Percentiles rank a stretch among this genome's conserved stretches.
Evolutionary conservation across 2,329 filamentous ascomycete genomes (phyloP).

Genomic region (Salinomyces thailandicus): DNA sequence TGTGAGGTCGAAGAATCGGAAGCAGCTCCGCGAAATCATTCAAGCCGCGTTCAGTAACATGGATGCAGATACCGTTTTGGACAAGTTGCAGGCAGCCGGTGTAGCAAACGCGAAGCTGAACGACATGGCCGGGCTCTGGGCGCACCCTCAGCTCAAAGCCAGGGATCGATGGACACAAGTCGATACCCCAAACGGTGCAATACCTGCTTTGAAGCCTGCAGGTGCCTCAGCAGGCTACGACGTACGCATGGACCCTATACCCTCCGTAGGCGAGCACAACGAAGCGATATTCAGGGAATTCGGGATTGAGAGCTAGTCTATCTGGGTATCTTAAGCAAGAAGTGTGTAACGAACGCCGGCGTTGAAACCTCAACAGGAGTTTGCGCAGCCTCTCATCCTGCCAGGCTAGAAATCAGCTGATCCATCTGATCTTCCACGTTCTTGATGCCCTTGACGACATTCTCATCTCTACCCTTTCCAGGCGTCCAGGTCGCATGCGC

Average conservation of each 20-base stretch:
- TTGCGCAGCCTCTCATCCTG: too few relatives aligned
- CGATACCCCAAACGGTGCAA: conserved; percentile 35
- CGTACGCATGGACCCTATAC: conserved; percentile 37
- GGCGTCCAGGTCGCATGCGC: conserved; percentile 81
- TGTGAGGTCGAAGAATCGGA: conserved; percentile 37
- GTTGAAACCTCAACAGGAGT: background rate
- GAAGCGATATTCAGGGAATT: conserved; percentile 36
- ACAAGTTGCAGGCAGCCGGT: conserved; percentile 36
- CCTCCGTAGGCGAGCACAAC: conserved; percentile 43
- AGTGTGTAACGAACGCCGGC: too few relatives aligned
- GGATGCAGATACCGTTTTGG: conserved; percentile 32
- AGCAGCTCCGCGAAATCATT: conserved; percentile 38
- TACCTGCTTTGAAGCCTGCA: conserved; percentile 43
- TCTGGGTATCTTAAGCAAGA: conserved; percentile 43
- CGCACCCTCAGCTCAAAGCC: conserved; percentile 43
- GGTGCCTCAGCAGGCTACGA: conserved; percentile 29
- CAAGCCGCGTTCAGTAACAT: conserved; percentile 31
- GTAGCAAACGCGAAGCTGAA: conserved; percentile 49
- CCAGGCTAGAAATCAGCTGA: conserved; percentile 14
- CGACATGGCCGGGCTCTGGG: conserved; percentile 45
- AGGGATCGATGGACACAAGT: conserved; percentile 44
- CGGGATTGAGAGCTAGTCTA: conserved; percentile 20
- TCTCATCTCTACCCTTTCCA: conserved; percentile 76
- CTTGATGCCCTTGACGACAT: conserved; percentile 62
- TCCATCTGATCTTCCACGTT: conserved; percentile 25